phyloP scores from a whole-genome alignment of 2,329 filamentous ascomycete genomes.

The Fusarium penzigii region DNA sequence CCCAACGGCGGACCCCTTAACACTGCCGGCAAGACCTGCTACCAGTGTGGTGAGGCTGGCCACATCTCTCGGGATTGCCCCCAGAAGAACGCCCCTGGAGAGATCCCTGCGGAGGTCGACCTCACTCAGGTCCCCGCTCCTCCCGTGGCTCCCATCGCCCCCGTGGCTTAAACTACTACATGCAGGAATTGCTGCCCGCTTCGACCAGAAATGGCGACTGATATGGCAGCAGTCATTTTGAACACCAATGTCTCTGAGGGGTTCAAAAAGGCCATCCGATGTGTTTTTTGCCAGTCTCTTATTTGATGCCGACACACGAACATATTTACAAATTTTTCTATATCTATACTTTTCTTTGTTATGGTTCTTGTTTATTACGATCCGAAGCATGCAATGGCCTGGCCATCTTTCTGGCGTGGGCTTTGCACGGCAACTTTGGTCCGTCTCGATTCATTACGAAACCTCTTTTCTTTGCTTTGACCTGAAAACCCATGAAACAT shows the following conservation, averaged over 20 bases:
- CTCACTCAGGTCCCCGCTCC: constrained; percentile 43
- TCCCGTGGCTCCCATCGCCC: constrained; percentile 48
- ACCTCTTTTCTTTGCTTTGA: constrained; percentile 24
- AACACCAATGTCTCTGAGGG: constrained; percentile 4
- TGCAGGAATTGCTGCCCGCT: constrained; percentile 13
- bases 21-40: constrained; percentile 97
- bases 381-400: constrained; percentile 33
- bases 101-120: constrained; percentile 48
- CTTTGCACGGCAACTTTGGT: constrained; percentile 33
- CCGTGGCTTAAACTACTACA: constrained; percentile 37
- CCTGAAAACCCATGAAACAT: constrained; percentile 12
- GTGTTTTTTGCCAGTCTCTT: constrained; percentile 26
- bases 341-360: constrained; percentile 31
- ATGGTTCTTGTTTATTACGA: constrained; percentile 33
- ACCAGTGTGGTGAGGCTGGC: constrained; percentile 92
- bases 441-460: constrained; percentile 29
- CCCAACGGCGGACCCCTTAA: constrained; percentile 95
- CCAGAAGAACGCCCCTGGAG: constrained; percentile 61
- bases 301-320: constrained; percentile 33
- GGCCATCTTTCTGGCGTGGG: constrained; percentile 28
- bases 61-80: constrained; percentile 97
- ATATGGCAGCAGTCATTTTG: constrained; percentile 13
- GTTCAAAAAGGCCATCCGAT: constrained; percentile 13
- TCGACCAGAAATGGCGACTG: constrained; percentile 2
- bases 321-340: constrained; percentile 25